These are phyloP conservation scores for Bondarzewia mesenterica DNA, from an alignment of 1,284 basidiomycete genomes.

Conservation along the genomic window DNA sequence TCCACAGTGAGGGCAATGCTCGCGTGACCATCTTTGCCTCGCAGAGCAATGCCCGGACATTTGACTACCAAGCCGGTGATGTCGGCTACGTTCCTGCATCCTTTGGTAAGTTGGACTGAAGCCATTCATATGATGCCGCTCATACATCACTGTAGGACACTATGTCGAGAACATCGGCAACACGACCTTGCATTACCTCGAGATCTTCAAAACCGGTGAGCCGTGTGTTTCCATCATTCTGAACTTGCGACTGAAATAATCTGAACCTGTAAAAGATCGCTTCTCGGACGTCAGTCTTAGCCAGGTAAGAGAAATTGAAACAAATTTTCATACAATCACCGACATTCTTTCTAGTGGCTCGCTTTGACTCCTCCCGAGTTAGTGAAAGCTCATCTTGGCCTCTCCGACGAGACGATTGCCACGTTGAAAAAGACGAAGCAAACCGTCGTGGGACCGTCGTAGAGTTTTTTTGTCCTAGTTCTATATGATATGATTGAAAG, in stretches of 20 bases:
- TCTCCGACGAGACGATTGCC: constrained; percentile 26
- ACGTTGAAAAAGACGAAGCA: constrained; percentile 28
- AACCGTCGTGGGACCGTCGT: constrained; percentile 18
- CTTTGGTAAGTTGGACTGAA: constrained; percentile 29
- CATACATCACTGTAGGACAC: constrained; percentile 32
- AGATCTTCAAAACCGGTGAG: constrained; percentile 54
- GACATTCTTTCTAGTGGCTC: constrained; percentile 23
- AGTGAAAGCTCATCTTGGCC: constrained; percentile 29
- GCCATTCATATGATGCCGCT: not conserved
- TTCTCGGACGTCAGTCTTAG: constrained; percentile 60
- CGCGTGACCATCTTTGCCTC: constrained; percentile 62
- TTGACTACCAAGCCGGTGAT: constrained; percentile 62
- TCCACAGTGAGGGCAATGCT: constrained; percentile 40
- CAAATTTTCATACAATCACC: not conserved
- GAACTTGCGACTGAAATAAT: not conserved
- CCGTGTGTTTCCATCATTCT: not conserved
- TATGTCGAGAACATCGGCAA: constrained; percentile 70
- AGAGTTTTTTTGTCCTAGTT: too few species aligned
- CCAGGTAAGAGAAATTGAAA: constrained; percentile 28
- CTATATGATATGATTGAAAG: too few species aligned
- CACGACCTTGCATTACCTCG: constrained; percentile 51
- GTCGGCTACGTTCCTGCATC: constrained; percentile 56
- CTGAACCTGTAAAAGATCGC: constrained; percentile 26
- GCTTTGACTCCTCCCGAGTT: constrained; percentile 32
- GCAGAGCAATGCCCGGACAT: constrained; percentile 54